Percentiles rank a stretch among this genome's conserved stretches.
Conservation (phyloP, 768 basidiomycete genomes). For the Rhodotorula sphaerocarpa region DNA sequence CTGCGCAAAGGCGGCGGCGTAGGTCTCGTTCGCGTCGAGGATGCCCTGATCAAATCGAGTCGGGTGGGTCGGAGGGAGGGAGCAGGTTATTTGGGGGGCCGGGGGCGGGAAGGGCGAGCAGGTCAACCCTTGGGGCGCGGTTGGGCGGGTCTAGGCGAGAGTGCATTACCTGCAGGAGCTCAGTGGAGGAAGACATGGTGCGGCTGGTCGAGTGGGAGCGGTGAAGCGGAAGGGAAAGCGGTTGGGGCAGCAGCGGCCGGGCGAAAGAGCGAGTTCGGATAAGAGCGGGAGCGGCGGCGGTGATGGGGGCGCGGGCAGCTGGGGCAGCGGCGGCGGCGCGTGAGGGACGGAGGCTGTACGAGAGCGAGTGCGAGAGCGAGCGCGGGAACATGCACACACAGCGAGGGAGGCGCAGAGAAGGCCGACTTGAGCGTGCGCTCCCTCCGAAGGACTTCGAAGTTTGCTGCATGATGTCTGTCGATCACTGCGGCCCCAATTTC, state of each 20-base stretch:
- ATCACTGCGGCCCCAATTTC: too few species aligned
- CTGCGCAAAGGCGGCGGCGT: conserved; percentile 29
- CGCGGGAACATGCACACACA: neutral
- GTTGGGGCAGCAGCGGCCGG: neutral
- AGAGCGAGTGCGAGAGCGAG: neutral
- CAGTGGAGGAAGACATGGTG: neutral
- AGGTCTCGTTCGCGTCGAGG: conserved; percentile 32
- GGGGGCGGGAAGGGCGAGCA: neutral
- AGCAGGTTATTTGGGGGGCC: neutral
- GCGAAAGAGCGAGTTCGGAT: neutral
- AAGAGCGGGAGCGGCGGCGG: neutral
- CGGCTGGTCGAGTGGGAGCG: neutral
- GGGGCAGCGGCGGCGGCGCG: neutral
- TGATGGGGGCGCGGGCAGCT: neutral
- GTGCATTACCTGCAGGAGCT: neutral
- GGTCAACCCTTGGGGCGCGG: too few species aligned
- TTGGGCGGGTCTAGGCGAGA: neutral
- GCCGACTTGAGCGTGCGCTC: too few species aligned
- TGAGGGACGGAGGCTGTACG: too few species aligned
- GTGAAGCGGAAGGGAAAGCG: neutral
- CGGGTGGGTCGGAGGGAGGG: neutral
- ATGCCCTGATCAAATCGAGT: conserved; percentile 1
- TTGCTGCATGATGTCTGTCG: too few species aligned
- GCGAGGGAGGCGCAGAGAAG: too few species aligned
- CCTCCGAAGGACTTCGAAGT: too few species aligned